Conservation (phyloP, 495 filamentous ascomycete species). For the Filosporella fistucella region DNA sequence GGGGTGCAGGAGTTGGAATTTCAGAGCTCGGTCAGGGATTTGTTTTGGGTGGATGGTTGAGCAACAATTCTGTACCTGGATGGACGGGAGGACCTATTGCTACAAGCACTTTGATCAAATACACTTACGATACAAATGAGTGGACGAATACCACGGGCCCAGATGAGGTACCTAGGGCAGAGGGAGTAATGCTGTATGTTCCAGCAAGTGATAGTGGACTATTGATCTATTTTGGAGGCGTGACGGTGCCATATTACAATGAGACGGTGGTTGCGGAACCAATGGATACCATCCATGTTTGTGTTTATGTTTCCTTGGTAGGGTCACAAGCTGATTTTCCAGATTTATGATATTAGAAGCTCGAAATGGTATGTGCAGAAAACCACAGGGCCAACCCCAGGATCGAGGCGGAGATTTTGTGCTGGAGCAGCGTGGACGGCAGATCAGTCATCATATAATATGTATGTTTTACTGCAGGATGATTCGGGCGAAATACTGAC, state of each 20-base stretch:
- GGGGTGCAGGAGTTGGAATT: conserved; percentile 17
- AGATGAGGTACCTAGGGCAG: conserved; percentile 35
- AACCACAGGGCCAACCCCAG: conserved; percentile 41
- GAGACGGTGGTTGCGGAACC: conserved; percentile 25
- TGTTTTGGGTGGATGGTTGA: conserved; percentile 46
- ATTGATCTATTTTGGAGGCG: conserved; percentile 48
- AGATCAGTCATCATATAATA: conserved; percentile 52
- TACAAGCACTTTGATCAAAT: conserved; percentile 35
- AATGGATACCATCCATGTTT: conserved; percentile 40
- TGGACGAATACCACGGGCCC: conserved; percentile 41
- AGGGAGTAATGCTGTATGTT: conserved; percentile 42
- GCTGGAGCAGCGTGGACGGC: conserved; percentile 45
- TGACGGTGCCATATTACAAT: conserved; percentile 29
- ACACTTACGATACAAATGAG: conserved; percentile 35
- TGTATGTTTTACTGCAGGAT: conserved; percentile 33
- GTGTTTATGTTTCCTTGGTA: too few species aligned
- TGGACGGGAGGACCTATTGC: conserved; percentile 38
- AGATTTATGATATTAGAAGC: conserved; percentile 46
- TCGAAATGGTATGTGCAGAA: conserved; percentile 51
- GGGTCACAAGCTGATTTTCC: too few species aligned
- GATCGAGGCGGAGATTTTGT: conserved; percentile 45
- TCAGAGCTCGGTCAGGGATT: conserved; percentile 32
- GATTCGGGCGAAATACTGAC: neutral
- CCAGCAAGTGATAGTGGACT: conserved; percentile 48
- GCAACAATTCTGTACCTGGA: conserved; percentile 34